Evolutionary conservation across 1,284 basidiomycete genomes (phyloP), one percentile per base, ranked within the genome.

Genomic region (Ceratobasidium sp.): DNA sequence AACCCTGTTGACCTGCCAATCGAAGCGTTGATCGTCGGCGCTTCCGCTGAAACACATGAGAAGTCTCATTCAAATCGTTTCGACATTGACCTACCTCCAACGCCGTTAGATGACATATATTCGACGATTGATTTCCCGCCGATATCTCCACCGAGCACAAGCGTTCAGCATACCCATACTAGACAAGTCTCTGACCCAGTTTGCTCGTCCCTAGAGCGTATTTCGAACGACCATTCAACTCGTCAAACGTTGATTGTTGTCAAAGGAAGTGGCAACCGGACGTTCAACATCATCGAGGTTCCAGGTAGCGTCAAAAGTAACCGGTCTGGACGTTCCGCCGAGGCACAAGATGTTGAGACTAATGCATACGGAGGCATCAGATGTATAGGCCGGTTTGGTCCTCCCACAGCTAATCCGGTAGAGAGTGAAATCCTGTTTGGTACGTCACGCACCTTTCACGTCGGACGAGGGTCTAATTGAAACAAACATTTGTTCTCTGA

Each of bases 351-450:
- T 15, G 40, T 58, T 25, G 8, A 10, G 38, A 40, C 17, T 8
- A 17, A 40, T 17, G 56, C 42, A 17, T 45, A 32, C 22, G 56
- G 27, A 25, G 40, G 40, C 8, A 43, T 32, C 2, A 6, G 20
- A 45, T 38, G n/a, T 8, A 25, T 42, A 38, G 54, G 29, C 1
- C 7, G 3, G 5, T 15, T 58, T 58, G 56, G 56, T 31, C 29
- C 43, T n/a, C n/a, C 40, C 13, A n/a, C 20, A 15, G 22, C n/a
- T 20, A 17, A 10, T 25, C 3, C 38, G 13, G 38, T 29, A 25
- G 40, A 29, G 40, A 45, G 42, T 58, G 34, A 58, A 58, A 58
- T 45, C 17, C 38, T 13, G 10, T 22, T 38, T 5, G 56, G 56
- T 58, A n/a, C 13, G 56, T 45, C 47, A 38, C 47, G n/a, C 1